A percentile compares a stretch with the other conserved stretches of the same genome.
phyloP scores from a whole-genome alignment of 768 basidiomycete species.

The Solioccasus polychromus region DNA sequence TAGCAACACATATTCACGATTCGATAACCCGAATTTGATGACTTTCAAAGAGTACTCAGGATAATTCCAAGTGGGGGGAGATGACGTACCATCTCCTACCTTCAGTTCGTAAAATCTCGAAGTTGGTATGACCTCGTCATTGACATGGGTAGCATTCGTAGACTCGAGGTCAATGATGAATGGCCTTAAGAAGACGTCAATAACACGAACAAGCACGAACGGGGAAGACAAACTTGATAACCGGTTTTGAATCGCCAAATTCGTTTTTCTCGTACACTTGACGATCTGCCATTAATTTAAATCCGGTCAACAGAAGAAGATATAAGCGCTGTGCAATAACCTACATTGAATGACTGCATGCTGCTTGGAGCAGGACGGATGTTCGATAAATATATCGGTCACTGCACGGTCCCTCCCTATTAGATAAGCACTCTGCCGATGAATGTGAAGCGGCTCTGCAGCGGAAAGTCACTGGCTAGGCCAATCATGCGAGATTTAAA shows the following conservation, averaged over 20 bases:
- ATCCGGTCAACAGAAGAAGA: constrained; percentile 1
- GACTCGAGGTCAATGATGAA: constrained; percentile 98
- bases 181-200: constrained; percentile 51
- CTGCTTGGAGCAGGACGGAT: constrained; percentile 98
- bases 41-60: constrained; percentile 42
- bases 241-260: constrained; percentile 72
- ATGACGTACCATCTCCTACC: constrained; percentile 67
- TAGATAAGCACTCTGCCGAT: constrained; percentile 92
- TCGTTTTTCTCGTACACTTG: constrained; percentile 86
- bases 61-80: background rate
- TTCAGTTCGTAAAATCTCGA: constrained; percentile 86
- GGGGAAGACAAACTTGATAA: constrained; percentile 67
- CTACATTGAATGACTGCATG: constrained; percentile 94
- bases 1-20: constrained; percentile 80
- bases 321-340: constrained; percentile 20
- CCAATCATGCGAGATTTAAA: background rate
- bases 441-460: constrained; percentile 86
- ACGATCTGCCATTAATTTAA: constrained; percentile 57
- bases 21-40: constrained; percentile 81
- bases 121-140: constrained; percentile 78
- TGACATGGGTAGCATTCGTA: constrained; percentile 95
- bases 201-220: constrained; percentile 1
- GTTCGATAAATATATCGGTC: constrained; percentile 84
- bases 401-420: constrained; percentile 88
- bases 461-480: background rate